phyloP scores from a whole-genome alignment of 2,329 filamentous ascomycete genomes.

The Bipolaris oryzae region DNA sequence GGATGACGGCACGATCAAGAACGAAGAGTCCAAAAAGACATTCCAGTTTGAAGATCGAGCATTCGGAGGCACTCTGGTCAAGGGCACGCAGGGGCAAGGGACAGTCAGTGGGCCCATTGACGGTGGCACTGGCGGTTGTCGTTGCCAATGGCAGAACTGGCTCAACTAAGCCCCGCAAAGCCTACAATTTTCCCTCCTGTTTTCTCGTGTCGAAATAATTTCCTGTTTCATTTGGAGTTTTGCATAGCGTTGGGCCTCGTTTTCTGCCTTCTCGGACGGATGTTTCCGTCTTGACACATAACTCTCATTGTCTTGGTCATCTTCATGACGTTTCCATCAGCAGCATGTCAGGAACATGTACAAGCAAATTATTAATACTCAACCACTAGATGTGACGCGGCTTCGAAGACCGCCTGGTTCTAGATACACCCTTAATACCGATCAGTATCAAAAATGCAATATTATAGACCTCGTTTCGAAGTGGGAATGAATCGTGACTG shows the following conservation, averaged over 20 bases:
- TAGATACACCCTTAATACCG: slow-evolving; percentile 8
- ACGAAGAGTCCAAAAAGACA: slow-evolving; percentile 47
- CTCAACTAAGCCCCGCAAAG: slow-evolving; percentile 20
- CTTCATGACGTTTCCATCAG: slow-evolving; percentile 9
- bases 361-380: slow-evolving; percentile 7
- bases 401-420: slow-evolving; percentile 1
- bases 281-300: slow-evolving; percentile 3
- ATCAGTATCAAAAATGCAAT: background rate
- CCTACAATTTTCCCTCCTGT: background rate
- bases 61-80: slow-evolving; percentile 59
- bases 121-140: slow-evolving; percentile 65
- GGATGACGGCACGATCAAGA: slow-evolving; percentile 51
- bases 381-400: slow-evolving; percentile 9
- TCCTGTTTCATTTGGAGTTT: slow-evolving; percentile 21
- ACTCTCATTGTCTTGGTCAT: background rate
- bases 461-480: background rate
- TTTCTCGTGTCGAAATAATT: slow-evolving; percentile 15
- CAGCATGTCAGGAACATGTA: slow-evolving; percentile 14
- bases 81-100: slow-evolving; percentile 55
- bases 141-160: slow-evolving; percentile 66
- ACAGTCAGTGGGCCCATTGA: slow-evolving; percentile 57
- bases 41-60: slow-evolving; percentile 60
- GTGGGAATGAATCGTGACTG: background rate
- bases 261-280: slow-evolving; percentile 7
- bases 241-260: slow-evolving; percentile 25